Percentiles rank a stretch among this genome's conserved stretches.
These are phyloP conservation scores for Solanum dulcamara DNA, from an alignment of 257 asterid genomes.

Conservation along the genomic window DNA sequence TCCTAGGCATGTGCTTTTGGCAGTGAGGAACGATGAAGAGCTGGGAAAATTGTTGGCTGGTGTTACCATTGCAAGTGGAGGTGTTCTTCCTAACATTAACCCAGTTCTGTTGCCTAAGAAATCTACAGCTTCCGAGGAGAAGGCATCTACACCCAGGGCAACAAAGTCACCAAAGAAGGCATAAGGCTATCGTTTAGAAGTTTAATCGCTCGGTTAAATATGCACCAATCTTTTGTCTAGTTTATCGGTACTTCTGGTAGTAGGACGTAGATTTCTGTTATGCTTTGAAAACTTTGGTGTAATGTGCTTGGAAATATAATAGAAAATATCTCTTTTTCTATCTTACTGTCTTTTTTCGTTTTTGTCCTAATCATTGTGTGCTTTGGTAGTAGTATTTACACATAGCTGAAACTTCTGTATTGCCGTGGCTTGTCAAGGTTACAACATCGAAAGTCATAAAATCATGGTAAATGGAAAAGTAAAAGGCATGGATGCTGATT, in stretches of 20 bases:
- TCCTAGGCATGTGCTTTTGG: conserved; percentile 34
- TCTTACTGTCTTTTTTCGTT: background rate
- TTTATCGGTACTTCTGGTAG: background rate
- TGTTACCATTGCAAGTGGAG: conserved; percentile 34
- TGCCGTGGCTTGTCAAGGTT: background rate
- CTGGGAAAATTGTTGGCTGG: conserved; percentile 31
- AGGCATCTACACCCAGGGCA: background rate
- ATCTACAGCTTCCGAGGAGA: background rate
- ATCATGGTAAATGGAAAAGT: background rate
- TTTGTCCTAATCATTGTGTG: background rate
- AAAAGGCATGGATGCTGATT: background rate
- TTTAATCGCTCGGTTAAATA: background rate
- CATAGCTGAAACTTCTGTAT: background rate
- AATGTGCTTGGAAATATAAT: background rate
- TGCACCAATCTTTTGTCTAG: background rate
- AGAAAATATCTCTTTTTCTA: background rate
- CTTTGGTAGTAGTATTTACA: background rate
- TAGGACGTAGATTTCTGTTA: background rate
- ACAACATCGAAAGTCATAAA: background rate
- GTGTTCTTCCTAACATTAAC: conserved; percentile 35
- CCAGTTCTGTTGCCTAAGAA: conserved; percentile 38
- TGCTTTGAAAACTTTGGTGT: background rate
- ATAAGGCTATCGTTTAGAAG: background rate
- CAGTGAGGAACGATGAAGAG: conserved; percentile 41
- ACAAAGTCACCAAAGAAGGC: conserved; percentile 11